phyloP scores from a whole-genome alignment of 768 basidiomycete species.

The Boletus insuetus region DNA sequence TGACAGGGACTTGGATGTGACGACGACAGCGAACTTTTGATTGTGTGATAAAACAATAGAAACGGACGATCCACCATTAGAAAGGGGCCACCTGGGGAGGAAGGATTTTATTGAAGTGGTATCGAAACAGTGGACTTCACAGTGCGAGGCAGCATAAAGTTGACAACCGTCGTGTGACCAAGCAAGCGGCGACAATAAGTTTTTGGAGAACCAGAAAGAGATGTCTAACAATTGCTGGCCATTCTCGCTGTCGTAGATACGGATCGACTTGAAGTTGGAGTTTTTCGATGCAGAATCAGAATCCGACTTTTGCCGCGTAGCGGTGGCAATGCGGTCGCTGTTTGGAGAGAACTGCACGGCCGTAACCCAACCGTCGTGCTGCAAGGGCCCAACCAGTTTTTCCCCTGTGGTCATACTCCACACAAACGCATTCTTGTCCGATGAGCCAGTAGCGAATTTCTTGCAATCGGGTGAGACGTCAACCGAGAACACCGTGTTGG shows the following conservation, averaged over 20 bases:
- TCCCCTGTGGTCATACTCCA: not conserved
- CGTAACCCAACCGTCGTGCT: not conserved
- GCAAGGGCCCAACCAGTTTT: not conserved
- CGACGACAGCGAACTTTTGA: no score
- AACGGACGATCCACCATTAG: no score
- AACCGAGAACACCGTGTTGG: not conserved
- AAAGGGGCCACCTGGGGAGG: no score
- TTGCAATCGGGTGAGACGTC: not conserved
- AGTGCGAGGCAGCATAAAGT: not conserved
- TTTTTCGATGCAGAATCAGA: no score
- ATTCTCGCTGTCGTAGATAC: not conserved
- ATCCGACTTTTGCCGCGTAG: no score
- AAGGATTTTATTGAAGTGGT: no score
- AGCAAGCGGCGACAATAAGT: not conserved
- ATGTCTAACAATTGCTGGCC: not conserved
- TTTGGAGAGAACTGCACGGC: no score
- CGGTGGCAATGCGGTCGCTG: no score
- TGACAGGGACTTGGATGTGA: not conserved
- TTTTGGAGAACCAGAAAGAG: not conserved
- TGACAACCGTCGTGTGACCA: not conserved
- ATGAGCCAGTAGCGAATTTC: not conserved
- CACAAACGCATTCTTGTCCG: not conserved
- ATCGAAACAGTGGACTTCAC: no score
- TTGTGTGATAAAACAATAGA: no score
- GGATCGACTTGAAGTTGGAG: not conserved